Evolutionary conservation across 2,329 filamentous ascomycete species (phyloP), one percentile per base, ranked within the genome.

Genomic region (Aspergillus alliaceus): DNA sequence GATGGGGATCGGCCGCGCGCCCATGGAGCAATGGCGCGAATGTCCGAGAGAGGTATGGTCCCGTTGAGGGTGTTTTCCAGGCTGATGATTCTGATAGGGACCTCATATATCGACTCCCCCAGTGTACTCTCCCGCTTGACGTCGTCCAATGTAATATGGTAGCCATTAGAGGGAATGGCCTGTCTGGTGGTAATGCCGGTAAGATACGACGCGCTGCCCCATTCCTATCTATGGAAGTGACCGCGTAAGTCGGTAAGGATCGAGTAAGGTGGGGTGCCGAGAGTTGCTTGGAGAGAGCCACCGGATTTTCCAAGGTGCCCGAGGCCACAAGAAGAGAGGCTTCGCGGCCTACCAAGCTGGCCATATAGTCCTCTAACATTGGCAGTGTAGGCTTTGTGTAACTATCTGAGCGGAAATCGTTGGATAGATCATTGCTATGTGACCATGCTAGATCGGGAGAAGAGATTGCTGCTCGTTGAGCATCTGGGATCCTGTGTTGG

Each of bases 1-100:
- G 75, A 78, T 60, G 89, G 77, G 71, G 80, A 54, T 66, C 56
- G 32, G 8, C 14, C 4, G 2, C 77, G 79, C 2, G 86, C 89
- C 76, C 88, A 95, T 0, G 75, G 76, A 0, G 84, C 80, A 66
- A 95, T 93, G 42, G 81, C 79, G 56, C 77, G 79, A 9, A 86
- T 80, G 70, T 93, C 90, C 2, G 76, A 75, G 1, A 93, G 79
- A 0, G 91, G 90, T 34, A 95, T 79, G 57, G 85, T 85, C 35
- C 91, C 91, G 48, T 84, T 83, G 52, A 93, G 81, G 1, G 90
- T 93, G 70, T 93, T 93, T 69, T 95, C 91, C 24, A 95, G 79
- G 59, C 82, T 85, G 62, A 95, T 89, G 42, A 93, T 84, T 25
- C 83, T 82, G 0, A 90, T 93, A 0, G 90, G 90, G 66, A 87